Base-by-base conservation (phyloP, 2,329 filamentous ascomycete genomes). In the Colletotrichum magnum region DNA sequence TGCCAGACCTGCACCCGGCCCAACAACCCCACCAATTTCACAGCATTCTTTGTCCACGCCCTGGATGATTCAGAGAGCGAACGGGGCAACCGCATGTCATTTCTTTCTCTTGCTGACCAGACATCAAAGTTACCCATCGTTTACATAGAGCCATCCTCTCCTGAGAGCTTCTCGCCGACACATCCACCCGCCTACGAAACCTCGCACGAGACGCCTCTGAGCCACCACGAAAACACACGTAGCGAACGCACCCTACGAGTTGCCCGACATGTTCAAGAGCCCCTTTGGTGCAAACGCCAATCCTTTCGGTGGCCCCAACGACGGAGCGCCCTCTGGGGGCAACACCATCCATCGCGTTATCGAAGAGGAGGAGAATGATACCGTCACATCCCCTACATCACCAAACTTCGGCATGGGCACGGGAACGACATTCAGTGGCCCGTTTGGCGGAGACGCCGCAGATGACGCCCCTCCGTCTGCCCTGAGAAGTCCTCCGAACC, bases 341-440 rank as follows among this genome's bases (percentile, higher is more conserved):
- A 79, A 81, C 70, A 71, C 76, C 51, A 85, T 87, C 80, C 82
- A 85, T 66, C 79, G 82, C 71, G 89, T 93, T 71, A 90, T 95
- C 68, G 94, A 97, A 81, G 94, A 97, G 81, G 94, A 97, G 76
- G 93, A 95, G 79, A 90, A 89, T 77, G 93, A 95, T 77, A 85
- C 84, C 71, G 87, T 95, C 77, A 90, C 90, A 73, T 95, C 93
- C 62, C 93, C 94, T 70, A 94, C 93, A 70, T 86, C 89, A 64
- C 80, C 88, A 39, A 87, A 80, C 65, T 91, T 92, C 75, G 87
- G 85, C 32, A 77, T 81, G 54, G 76, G 79, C 43, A 68, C 77
- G 60, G 81, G 80, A 61, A 77, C 82, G 59, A 79, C 80, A 57
- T 87, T 89, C 72, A 83, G 84, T 41, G 81, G 79, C n/a, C 80